A percentile compares a stretch with the other conserved stretches of the same genome.
These are phyloP conservation scores for Penicillium frequentans DNA, from an alignment of 2,329 filamentous ascomycete genomes.

Conservation along the genomic window DNA sequence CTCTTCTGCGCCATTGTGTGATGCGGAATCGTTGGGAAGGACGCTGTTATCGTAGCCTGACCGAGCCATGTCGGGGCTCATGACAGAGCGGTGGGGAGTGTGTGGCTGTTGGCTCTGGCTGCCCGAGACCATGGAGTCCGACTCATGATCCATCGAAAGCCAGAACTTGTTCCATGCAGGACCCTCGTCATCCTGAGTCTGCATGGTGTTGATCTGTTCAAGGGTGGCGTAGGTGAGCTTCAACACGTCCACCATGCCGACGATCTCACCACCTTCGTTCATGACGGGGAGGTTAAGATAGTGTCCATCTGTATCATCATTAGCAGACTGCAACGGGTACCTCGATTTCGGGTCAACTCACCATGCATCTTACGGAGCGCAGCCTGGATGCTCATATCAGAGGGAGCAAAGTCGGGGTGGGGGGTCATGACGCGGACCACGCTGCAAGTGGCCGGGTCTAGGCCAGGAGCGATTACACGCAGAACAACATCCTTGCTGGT, in stretches of 20 bases:
- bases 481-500: conserved; percentile 99
- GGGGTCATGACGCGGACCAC: conserved; percentile 99
- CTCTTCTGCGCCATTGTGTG: conserved; percentile 76
- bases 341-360: conserved; percentile 48
- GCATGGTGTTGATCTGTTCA: conserved; percentile 95
- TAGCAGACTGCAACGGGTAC: neutral
- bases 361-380: conserved; percentile 99
- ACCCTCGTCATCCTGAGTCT: conserved; percentile 81
- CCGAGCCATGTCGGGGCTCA: conserved; percentile 70
- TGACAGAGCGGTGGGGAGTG: conserved; percentile 69
- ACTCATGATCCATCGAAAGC: conserved; percentile 92
- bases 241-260: conserved; percentile 98
- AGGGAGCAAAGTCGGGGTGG: conserved; percentile 95
- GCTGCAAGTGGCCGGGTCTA: conserved; percentile 92
- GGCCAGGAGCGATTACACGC: conserved; percentile 92
- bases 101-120: conserved; percentile 73
- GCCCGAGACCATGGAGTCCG: conserved; percentile 93
- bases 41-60: conserved; percentile 71
- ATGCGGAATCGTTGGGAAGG: conserved; percentile 90
- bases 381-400: conserved; percentile 98
- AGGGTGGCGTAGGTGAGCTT: conserved; percentile 98
- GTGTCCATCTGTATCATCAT: conserved; percentile 71
- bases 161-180: conserved; percentile 99
- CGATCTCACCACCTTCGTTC: conserved; percentile 95
- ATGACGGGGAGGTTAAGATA: conserved; percentile 98